Conservation (phyloP, 164 flowering plant genomes). For the Umbilicus rupestris region DNA sequence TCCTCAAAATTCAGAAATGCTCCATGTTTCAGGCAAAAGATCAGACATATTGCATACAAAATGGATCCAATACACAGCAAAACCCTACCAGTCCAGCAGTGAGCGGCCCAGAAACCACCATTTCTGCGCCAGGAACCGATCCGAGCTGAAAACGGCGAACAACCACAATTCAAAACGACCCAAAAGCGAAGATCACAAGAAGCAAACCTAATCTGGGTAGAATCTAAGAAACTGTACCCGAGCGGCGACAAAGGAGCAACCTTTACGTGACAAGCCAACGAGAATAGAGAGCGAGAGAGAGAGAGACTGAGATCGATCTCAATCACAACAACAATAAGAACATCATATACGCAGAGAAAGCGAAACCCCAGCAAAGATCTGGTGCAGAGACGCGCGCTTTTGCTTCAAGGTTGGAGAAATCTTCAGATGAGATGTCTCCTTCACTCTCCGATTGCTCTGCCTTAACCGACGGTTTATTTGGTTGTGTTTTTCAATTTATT, state of each 20-base stretch:
- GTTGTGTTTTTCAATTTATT: neutral
- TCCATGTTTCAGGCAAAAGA: neutral
- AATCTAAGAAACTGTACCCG: neutral
- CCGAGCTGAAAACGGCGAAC: slow-evolving; percentile 9
- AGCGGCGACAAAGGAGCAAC: neutral
- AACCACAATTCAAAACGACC: neutral
- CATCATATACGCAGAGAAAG: neutral
- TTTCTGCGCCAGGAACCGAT: slow-evolving; percentile 12
- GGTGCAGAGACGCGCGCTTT: slow-evolving; percentile 12
- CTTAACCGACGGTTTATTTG: slow-evolving; percentile 1
- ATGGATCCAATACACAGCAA: neutral
- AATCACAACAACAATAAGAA: neutral
- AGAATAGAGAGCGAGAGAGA: neutral
- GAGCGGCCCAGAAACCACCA: slow-evolving; percentile 38
- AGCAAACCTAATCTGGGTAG: slow-evolving; percentile 13
- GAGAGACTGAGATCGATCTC: neutral
- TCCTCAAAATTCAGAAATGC: neutral
- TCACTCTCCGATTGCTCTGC: slow-evolving; percentile 19
- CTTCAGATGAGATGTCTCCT: slow-evolving; percentile 27
- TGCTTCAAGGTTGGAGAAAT: slow-evolving; percentile 34
- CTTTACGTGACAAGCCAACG: neutral
- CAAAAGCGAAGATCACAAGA: slow-evolving; percentile 10
- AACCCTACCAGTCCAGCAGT: slow-evolving; percentile 48
- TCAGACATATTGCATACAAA: neutral
- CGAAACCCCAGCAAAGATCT: neutral